phyloP scores from a whole-genome alignment of 2,329 filamentous ascomycete species.

The Pleurostoma richardsiae region DNA sequence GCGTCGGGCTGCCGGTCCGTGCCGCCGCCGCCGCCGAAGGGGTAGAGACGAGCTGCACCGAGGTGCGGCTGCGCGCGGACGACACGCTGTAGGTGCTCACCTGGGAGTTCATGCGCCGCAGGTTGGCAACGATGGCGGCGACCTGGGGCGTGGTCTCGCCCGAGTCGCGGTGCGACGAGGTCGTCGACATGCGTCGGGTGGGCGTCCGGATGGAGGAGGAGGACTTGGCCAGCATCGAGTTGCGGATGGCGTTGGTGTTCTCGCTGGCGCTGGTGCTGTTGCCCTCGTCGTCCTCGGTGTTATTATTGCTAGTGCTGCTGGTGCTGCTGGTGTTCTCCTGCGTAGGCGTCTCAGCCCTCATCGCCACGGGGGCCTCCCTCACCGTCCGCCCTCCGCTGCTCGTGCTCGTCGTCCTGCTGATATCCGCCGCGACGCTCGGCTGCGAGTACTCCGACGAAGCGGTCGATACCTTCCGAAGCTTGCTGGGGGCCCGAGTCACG shows the following conservation, averaged over 20 bases:
- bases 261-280: background rate
- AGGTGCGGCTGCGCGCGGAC: slow-evolving; percentile 19
- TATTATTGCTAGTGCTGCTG: background rate
- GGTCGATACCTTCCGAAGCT: no score
- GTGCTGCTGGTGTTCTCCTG: no score
- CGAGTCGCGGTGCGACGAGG: no score
- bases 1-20: slow-evolving; percentile 18
- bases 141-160: slow-evolving; percentile 13
- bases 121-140: slow-evolving; percentile 41
- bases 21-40: slow-evolving; percentile 10
- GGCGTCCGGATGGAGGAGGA: background rate
- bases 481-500: no score
- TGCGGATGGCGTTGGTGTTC: background rate
- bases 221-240: background rate
- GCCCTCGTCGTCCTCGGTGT: background rate
- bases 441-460: no score
- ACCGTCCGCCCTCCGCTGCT: no score
- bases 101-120: slow-evolving; percentile 54
- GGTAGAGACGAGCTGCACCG: background rate
- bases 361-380: no score
- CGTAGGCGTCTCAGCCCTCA: no score
- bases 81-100: slow-evolving; percentile 38
- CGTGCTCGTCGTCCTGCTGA: no score
- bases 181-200: background rate
- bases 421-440: no score